A percentile compares a stretch with the other conserved stretches of the same genome.
Conservation (phyloP, 192 early-diverging fungal genomes). For the Dispira simplex region DNA sequence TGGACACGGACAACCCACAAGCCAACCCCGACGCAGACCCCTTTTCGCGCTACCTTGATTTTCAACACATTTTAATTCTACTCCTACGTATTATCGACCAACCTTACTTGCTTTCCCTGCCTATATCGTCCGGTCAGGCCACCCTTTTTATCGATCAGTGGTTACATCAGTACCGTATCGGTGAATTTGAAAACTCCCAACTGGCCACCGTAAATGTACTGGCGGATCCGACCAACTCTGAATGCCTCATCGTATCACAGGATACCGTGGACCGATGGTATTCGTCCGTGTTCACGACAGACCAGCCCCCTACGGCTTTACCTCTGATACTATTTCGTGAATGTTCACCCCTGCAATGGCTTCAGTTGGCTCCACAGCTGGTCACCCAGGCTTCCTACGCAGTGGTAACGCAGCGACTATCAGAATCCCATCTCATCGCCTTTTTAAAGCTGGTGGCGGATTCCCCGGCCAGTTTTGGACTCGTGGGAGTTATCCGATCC, state of each 20-base stretch:
- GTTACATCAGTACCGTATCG: conserved; percentile 5
- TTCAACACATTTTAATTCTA: conserved; percentile 6
- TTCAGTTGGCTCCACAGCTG: background rate
- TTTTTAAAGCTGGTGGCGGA: background rate
- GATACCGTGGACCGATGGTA: background rate
- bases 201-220: too few relatives aligned
- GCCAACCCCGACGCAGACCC: too few relatives aligned
- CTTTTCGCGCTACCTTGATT: background rate
- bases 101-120: background rate
- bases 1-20: too few relatives aligned
- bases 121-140: background rate
- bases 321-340: background rate
- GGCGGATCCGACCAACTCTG: background rate
- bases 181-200: background rate
- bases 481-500: background rate
- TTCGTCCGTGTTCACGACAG: background rate
- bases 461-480: conserved; percentile 6
- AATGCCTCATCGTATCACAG: background rate
- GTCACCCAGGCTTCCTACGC: conserved; percentile 3
- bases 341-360: background rate
- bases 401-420: background rate
- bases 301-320: background rate
- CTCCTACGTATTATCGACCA: background rate
- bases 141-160: background rate
- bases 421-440: background rate